Conservation (phyloP, 2,329 filamentous ascomycete genomes). For the Aspergillus clavatus region DNA sequence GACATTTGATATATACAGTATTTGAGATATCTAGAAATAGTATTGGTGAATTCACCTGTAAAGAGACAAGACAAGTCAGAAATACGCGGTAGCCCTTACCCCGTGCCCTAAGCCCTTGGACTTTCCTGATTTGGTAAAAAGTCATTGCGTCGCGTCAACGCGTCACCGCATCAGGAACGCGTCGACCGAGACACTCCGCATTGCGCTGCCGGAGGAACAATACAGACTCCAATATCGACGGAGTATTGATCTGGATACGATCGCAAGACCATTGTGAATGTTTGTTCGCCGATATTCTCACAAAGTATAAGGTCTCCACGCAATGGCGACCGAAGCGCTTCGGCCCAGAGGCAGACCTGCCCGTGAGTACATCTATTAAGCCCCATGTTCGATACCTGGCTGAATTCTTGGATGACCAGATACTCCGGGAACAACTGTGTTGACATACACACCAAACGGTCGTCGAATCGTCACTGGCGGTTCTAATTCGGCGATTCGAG, state of each 20-base stretch:
- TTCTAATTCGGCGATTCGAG: conserved; percentile 85
- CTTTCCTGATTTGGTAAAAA: conserved; percentile 23
- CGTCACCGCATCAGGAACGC: conserved; percentile 20
- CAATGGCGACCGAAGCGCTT: conserved; percentile 35
- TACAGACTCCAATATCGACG: conserved; percentile 1
- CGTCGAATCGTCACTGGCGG: conserved; percentile 83
- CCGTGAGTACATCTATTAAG: conserved; percentile 37
- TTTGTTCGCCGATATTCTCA: too few relatives aligned
- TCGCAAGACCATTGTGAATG: background rate
- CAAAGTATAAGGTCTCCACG: too few relatives aligned
- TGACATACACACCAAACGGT: conserved; percentile 86
- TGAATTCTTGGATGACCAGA: conserved; percentile 45
- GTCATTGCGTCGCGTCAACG: conserved; percentile 19
- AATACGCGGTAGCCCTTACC: conserved; percentile 17
- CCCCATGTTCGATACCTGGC: conserved; percentile 1
- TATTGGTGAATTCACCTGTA: background rate
- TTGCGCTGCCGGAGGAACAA: conserved; percentile 5
- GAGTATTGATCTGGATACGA: background rate
- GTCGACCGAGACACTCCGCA: conserved; percentile 16
- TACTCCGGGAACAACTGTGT: conserved; percentile 78
- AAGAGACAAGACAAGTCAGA: too few relatives aligned
- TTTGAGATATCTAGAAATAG: background rate
- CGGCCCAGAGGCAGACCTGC: conserved; percentile 42
- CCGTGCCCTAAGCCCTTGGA: conserved; percentile 32
- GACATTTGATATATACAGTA: background rate